phyloP scores from a whole-genome alignment of 176 grass and related monocot genomes.

The Aegilops umbellulata region DNA sequence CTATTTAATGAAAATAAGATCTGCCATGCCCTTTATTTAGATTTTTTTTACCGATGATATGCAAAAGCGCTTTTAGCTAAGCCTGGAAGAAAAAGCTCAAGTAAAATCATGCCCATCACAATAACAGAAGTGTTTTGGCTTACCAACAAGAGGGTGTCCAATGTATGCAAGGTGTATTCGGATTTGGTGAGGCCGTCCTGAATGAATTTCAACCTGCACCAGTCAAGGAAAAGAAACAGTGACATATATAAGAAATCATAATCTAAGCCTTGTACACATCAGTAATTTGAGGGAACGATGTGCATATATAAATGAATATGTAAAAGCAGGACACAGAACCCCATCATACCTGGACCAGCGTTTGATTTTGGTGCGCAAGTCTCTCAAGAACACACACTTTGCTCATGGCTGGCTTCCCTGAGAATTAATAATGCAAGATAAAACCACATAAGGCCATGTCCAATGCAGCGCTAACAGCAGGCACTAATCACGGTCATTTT shows the following conservation, averaged over 20 bases:
- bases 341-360: slow-evolving; percentile 61
- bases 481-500: neutral
- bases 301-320: neutral
- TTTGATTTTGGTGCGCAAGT: slow-evolving; percentile 56
- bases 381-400: slow-evolving; percentile 82
- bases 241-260: slow-evolving; percentile 12
- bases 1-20: neutral
- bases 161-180: slow-evolving; percentile 78
- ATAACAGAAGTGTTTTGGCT: slow-evolving; percentile 4
- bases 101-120: neutral
- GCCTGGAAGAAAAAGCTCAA: neutral
- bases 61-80: neutral
- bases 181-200: slow-evolving; percentile 87
- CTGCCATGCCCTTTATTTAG: neutral
- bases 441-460: neutral
- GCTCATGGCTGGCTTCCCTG: slow-evolving; percentile 87
- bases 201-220: slow-evolving; percentile 83
- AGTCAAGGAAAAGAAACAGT: slow-evolving; percentile 18
- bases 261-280: neutral
- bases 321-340: neutral
- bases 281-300: neutral
- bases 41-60: neutral
- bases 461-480: neutral
- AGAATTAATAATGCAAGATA: slow-evolving; percentile 16
- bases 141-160: slow-evolving; percentile 86